Conservation (phyloP, 805 yeast genomes). For the Myxozyma monticola region DNA sequence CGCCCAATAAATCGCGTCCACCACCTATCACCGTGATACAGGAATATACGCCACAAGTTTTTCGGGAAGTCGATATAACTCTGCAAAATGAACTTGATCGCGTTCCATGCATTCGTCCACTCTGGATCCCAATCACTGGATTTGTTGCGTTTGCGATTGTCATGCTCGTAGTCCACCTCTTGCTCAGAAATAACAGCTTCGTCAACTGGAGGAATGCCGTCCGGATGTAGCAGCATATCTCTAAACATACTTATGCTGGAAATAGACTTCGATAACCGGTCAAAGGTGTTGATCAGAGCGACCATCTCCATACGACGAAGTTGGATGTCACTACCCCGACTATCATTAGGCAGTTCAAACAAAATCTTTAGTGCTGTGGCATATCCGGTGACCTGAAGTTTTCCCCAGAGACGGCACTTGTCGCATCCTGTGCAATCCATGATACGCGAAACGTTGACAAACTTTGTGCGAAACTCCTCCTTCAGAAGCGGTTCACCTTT, state of each 20-base stretch:
- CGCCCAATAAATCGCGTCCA: constrained; percentile 82
- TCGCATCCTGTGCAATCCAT: constrained; percentile 99
- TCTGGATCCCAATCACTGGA: constrained; percentile 47
- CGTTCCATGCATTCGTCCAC: constrained; percentile 53
- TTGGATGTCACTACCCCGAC: constrained; percentile 52
- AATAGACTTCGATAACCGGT: constrained; percentile 82
- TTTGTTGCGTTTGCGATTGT: constrained; percentile 5
- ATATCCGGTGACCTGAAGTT: constrained; percentile 93
- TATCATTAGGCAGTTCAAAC: constrained; percentile 65
- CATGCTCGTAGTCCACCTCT: background rate
- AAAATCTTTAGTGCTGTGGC: constrained; percentile 92
- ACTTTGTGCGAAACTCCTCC: constrained; percentile 80
- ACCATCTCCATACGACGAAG: constrained; percentile 81
- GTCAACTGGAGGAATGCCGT: constrained; percentile 29
- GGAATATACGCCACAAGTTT: constrained; percentile 51
- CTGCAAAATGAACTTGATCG: constrained; percentile 59
- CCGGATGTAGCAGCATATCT: constrained; percentile 12
- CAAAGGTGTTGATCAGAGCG: constrained; percentile 88
- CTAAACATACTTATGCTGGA: constrained; percentile 69
- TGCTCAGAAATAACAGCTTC: constrained; percentile 40
- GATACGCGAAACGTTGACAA: constrained; percentile 83
- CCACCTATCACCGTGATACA: constrained; percentile 53
- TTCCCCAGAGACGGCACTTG: constrained; percentile 97
- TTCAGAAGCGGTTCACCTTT: constrained; percentile 56
- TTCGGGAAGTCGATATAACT: constrained; percentile 74